phyloP scores from a whole-genome alignment of 371 early-diverging fungal species.

The Apophysomyces elegans region DNA sequence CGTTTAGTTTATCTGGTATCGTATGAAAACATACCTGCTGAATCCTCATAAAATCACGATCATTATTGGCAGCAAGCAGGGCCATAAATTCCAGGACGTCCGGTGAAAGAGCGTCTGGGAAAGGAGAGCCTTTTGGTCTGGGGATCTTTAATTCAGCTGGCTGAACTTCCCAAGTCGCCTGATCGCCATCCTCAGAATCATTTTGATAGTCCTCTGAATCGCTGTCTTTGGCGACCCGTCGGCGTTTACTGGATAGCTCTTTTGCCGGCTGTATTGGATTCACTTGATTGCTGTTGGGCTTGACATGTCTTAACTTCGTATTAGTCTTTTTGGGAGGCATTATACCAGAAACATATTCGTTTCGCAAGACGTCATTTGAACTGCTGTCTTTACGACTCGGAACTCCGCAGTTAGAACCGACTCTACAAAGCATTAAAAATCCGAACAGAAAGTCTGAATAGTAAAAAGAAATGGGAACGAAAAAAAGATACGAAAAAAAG shows the following conservation, averaged over 20 bases:
- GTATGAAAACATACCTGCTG: slow-evolving; percentile 20
- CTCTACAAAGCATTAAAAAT: neutral
- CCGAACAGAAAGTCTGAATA: neutral
- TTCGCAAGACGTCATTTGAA: neutral
- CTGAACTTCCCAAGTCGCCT: slow-evolving; percentile 24
- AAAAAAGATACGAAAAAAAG: too few relatives aligned
- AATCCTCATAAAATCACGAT: slow-evolving; percentile 54
- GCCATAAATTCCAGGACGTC: slow-evolving; percentile 53
- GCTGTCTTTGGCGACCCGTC: neutral
- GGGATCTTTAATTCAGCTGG: slow-evolving; percentile 40
- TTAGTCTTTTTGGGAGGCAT: neutral
- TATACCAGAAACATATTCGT: neutral
- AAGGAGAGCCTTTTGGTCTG: slow-evolving; percentile 49
- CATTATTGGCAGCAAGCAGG: slow-evolving; percentile 54
- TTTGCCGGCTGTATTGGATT: slow-evolving; percentile 1
- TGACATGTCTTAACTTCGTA: neutral
- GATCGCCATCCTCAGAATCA: slow-evolving; percentile 23
- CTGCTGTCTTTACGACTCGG: neutral
- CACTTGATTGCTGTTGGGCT: slow-evolving; percentile 17
- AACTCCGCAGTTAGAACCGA: neutral
- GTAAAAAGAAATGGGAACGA: neutral
- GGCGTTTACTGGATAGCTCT: slow-evolving; percentile 12
- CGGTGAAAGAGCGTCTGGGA: slow-evolving; percentile 59
- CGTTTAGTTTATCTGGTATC: too few relatives aligned
- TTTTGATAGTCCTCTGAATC: neutral